phyloP scores from a whole-genome alignment of 140 eudicot genomes.

The Bidens hawaiensis region DNA sequence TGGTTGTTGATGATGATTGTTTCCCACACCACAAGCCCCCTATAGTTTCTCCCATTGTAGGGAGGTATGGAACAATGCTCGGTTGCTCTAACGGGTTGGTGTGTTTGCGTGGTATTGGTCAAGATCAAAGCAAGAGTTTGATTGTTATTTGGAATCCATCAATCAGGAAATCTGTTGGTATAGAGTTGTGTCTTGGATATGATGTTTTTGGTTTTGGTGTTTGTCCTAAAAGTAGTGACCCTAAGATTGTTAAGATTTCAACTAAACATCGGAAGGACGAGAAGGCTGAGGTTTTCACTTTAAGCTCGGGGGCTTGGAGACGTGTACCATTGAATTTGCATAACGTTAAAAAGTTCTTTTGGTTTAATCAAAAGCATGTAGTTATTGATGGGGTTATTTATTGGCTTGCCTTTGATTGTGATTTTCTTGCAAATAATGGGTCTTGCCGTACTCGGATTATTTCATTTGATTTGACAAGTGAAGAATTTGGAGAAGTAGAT shows the following conservation, averaged over 20 bases:
- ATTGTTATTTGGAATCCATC: not conserved
- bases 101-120: not conserved
- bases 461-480: not conserved
- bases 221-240: not conserved
- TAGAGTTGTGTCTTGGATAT: not conserved
- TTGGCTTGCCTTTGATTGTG: not conserved
- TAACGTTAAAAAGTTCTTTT: too few relatives aligned
- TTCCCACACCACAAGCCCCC: not conserved
- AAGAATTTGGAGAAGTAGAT: not conserved
- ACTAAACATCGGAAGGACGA: too few relatives aligned
- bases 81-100: conserved; percentile 3
- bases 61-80: not conserved
- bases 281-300: conserved; percentile 1
- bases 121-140: not conserved
- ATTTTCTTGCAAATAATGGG: too few relatives aligned
- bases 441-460: not conserved
- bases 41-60: not conserved
- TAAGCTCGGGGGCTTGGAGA: not conserved
- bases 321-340: not conserved
- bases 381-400: not conserved
- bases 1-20: not conserved
- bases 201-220: not conserved
- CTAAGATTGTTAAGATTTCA: not conserved
- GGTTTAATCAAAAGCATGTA: not conserved
- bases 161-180: not conserved